These are phyloP conservation scores for Suhomyces chickasaworum DNA, from an alignment of 1,139 yeast genomes.

Conservation along the genomic window DNA sequence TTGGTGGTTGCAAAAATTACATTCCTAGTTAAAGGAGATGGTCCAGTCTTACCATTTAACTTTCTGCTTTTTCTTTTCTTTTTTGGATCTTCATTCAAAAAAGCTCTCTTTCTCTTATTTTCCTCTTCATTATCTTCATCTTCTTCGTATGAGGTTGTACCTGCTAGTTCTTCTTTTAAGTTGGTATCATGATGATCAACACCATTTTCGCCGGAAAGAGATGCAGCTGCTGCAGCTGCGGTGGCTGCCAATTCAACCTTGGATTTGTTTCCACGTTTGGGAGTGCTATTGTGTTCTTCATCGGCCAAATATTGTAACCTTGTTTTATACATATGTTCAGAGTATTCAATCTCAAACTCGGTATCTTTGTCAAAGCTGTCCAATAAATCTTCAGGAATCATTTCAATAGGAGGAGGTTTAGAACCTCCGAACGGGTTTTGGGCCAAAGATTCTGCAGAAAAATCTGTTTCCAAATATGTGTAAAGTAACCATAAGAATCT, in stretches of 20 bases:
- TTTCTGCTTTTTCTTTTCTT: conserved; percentile 13
- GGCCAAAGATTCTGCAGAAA: conserved; percentile 53
- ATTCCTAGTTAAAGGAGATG: conserved; percentile 23
- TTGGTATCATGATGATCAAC: conserved; percentile 16
- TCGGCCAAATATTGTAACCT: conserved; percentile 60
- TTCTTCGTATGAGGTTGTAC: conserved; percentile 7
- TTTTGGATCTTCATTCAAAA: conserved; percentile 13
- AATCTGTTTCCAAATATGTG: conserved; percentile 73
- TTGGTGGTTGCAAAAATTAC: conserved; percentile 14
- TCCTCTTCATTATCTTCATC: conserved; percentile 7
- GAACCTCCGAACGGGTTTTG: conserved; percentile 66
- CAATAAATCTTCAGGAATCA: conserved; percentile 41
- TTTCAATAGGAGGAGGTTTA: conserved; percentile 51
- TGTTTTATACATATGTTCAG: conserved; percentile 64
- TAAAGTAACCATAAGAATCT: conserved; percentile 84
- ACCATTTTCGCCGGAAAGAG: conserved; percentile 16
- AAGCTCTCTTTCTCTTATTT: conserved; percentile 16
- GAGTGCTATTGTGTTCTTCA: conserved; percentile 40
- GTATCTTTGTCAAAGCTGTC: conserved; percentile 67
- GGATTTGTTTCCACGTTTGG: conserved; percentile 37
- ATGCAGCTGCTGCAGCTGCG: conserved; percentile 13
- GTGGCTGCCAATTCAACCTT: conserved; percentile 28
- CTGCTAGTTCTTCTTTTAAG: conserved; percentile 9
- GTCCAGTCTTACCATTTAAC: conserved; percentile 10
- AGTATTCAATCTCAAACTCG: conserved; percentile 68